Conservation (phyloP, 176 grass and related monocot species). For the Echinochloa phyllopogon region DNA sequence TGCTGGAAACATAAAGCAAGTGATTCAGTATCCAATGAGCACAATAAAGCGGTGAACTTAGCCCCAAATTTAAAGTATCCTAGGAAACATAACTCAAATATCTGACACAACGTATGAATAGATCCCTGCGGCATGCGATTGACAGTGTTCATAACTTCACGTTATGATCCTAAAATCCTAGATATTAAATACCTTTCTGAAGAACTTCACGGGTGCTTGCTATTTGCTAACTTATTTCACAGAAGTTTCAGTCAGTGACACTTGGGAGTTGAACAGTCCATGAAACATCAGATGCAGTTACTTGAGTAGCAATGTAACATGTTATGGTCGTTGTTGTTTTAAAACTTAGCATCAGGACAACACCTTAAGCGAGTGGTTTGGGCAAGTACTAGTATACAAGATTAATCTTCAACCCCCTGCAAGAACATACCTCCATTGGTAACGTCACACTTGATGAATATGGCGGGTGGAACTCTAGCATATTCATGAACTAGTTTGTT, state of each 20-base stretch:
- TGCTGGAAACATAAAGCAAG: slow-evolving; percentile 2
- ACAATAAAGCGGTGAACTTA: not conserved
- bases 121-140: not conserved
- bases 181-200: not conserved
- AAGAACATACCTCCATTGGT: slow-evolving; percentile 60
- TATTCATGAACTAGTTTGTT: slow-evolving; percentile 54
- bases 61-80: not conserved
- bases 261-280: not conserved
- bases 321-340: not conserved
- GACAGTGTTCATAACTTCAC: not conserved
- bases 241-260: not conserved
- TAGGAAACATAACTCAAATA: not conserved
- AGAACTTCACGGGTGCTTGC: not conserved
- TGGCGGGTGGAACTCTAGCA: slow-evolving; percentile 55
- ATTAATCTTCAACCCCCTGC: not conserved
- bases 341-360: not conserved
- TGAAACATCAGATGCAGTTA: not conserved
- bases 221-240: not conserved
- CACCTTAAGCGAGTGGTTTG: not conserved
- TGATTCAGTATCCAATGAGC: not conserved
- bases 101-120: not conserved
- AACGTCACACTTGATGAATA: slow-evolving; percentile 86
- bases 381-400: not conserved
- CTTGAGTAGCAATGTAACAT: not conserved
- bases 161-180: slow-evolving; percentile 1